Conservation (phyloP, 2,329 filamentous ascomycete genomes). For the Orbilia ellipsospora region DNA sequence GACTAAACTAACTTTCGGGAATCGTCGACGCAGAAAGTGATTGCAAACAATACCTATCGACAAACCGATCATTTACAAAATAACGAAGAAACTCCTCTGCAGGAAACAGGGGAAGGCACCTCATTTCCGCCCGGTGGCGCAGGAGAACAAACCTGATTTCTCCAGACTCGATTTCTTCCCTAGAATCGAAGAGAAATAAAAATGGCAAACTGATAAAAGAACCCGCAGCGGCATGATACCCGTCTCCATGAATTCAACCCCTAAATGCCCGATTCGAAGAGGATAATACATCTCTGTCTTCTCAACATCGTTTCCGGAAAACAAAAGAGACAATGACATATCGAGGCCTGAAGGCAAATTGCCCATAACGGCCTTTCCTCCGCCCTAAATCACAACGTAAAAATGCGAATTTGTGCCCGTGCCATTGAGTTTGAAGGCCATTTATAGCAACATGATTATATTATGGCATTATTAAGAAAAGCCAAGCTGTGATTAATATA, state of each 20-base stretch:
- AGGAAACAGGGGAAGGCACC: conserved; percentile 23
- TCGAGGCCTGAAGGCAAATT: not conserved
- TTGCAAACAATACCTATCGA: too few relatives aligned
- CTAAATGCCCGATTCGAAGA: conserved; percentile 15
- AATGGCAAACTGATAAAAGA: too few relatives aligned
- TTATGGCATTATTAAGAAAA: not conserved
- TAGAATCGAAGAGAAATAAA: conserved; percentile 3
- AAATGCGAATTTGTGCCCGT: too few relatives aligned
- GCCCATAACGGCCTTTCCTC: not conserved
- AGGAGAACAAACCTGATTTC: conserved; percentile 28
- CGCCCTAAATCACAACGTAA: too few relatives aligned
- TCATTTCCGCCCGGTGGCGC: conserved; percentile 43
- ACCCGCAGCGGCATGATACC: too few relatives aligned
- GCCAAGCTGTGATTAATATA: too few relatives aligned
- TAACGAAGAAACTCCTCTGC: conserved; percentile 8
- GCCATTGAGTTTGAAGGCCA: conserved; percentile 3
- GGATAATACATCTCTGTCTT: not conserved
- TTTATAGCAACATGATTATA: conserved; percentile 33
- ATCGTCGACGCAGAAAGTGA: too few relatives aligned
- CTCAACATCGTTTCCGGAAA: conserved; percentile 29
- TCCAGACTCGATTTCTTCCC: conserved; percentile 3
- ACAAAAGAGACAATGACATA: not conserved
- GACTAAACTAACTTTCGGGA: too few relatives aligned
- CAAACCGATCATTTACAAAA: too few relatives aligned
- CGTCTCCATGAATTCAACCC: not conserved